Evolutionary conservation across 176 grass and related monocot species (phyloP), one percentile per base, ranked within the genome.

Genomic region (Ananas comosus): DNA sequence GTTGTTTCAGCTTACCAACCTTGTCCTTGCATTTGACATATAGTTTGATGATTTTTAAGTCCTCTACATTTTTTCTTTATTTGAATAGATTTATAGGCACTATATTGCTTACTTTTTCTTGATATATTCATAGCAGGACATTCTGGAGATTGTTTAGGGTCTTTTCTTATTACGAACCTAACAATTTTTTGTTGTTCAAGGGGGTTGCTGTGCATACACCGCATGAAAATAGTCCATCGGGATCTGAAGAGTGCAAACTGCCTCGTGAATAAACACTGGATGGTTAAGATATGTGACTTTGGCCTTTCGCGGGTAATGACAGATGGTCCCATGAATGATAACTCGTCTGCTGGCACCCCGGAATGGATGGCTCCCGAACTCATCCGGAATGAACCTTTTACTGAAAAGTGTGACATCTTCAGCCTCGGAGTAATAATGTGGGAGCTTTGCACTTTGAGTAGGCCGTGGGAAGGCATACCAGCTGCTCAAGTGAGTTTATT

Each of bases 281-380:
- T 78, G 50, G 85, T 88, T 16, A 99, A 99, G 80, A 99, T 99
- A 79, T 99, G 95, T 70, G 95, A 99, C 72, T 99, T 99, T 13
- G 95, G 95, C 64, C 90, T 99, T 77, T 99, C 95, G 72, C 84
- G 82, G 51, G 85, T 88, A 53, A 83, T 91, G 64, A 80, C 78
- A 49, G 70, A 85, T 67, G 82, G 82, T 64, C 87, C 90, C 48
- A 77, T 99, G 84, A 87, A 80, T 42, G 95, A 91, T 79, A 90
- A 85, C 76, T 99, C 87, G 42, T 94, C 95, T 78, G 95, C 87
- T 53, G 95, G 95, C 64, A 99, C 95, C 17, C 95, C 95, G 5
- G 95, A 99, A 75, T 99, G 95, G 95, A 99, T 99, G 95, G 95
- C 95, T 52, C 95, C 95, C 74, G 95, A 99, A 76, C 87, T 99